These are phyloP conservation scores for Tephrocybe sp. DNA, from an alignment of 768 basidiomycete genomes.

Conservation along the genomic window DNA sequence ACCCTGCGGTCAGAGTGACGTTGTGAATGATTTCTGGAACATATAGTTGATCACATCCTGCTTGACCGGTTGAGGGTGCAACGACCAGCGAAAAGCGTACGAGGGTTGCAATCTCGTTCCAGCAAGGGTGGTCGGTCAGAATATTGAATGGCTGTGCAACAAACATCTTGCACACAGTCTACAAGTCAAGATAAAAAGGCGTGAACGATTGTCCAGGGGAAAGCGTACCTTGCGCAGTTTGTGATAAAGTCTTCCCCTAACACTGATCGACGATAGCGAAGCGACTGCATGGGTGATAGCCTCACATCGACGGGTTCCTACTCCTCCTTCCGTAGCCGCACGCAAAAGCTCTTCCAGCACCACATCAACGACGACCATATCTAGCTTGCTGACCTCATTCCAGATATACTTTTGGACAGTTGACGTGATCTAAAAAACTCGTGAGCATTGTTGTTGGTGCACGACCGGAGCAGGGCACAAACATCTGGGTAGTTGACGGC, in stretches of 20 bases:
- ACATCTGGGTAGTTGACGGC: constrained; percentile 76
- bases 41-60: constrained; percentile 69
- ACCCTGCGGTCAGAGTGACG: constrained; percentile 72
- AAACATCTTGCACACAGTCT: constrained; percentile 76
- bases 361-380: constrained; percentile 63
- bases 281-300: constrained; percentile 71
- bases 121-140: constrained; percentile 68
- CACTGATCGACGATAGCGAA: constrained; percentile 69
- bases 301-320: constrained; percentile 74
- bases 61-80: constrained; percentile 61
- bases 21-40: constrained; percentile 83
- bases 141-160: constrained; percentile 53
- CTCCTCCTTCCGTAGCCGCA: constrained; percentile 79
- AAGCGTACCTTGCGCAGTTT: constrained; percentile 70
- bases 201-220: not conserved
- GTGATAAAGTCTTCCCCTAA: constrained; percentile 75
- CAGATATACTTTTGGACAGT: constrained; percentile 75
- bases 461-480: constrained; percentile 9
- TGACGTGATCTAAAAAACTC: constrained; percentile 48
- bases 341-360: constrained; percentile 79
- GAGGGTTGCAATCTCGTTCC: constrained; percentile 80
- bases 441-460: constrained; percentile 1
- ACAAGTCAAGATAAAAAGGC: not conserved
- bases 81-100: constrained; percentile 73
- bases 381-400: constrained; percentile 70